phyloP scores from a whole-genome alignment of 1,139 yeast genomes.

The Scheffersomyces lignicola region DNA sequence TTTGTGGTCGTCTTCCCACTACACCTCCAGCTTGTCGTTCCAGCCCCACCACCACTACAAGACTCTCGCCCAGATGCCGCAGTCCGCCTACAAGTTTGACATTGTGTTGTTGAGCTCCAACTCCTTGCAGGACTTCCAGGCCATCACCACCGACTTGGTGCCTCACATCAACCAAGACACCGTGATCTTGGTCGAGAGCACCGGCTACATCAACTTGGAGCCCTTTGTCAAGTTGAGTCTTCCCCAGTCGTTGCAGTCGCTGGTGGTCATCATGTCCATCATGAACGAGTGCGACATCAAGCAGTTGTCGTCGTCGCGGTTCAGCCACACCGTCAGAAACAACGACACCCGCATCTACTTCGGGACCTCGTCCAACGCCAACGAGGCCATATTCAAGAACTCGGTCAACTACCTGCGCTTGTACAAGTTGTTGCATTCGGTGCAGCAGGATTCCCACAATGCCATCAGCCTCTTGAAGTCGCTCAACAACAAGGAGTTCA shows the following conservation, averaged over 20 bases:
- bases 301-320: conserved; percentile 25
- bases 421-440: conserved; percentile 34
- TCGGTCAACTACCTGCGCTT: conserved; percentile 25
- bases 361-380: conserved; percentile 27
- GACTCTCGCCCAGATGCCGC: conserved; percentile 18
- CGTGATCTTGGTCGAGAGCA: conserved; percentile 61
- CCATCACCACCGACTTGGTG: conserved; percentile 23
- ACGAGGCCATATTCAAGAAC: conserved; percentile 3
- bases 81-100: conserved; percentile 25
- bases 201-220: conserved; percentile 71
- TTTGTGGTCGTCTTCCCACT: conserved; percentile 18
- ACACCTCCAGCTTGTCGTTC: conserved; percentile 7
- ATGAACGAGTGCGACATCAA: conserved; percentile 68
- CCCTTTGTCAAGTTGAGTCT: conserved; percentile 54
- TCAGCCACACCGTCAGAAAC: conserved; percentile 27
- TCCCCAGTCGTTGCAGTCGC: conserved; percentile 24
- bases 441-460: conserved; percentile 33
- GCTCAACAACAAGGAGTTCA: conserved; percentile 56
- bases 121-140: conserved; percentile 46
- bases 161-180: conserved; percentile 36
- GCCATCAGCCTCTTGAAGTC: conserved; percentile 48
- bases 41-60: conserved; percentile 23
- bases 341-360: conserved; percentile 42
- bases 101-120: conserved; percentile 35
- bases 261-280: conserved; percentile 52